Evolutionary conservation across 2,329 filamentous ascomycete genomes (phyloP).

Genomic region (Lachnellula suecica): DNA sequence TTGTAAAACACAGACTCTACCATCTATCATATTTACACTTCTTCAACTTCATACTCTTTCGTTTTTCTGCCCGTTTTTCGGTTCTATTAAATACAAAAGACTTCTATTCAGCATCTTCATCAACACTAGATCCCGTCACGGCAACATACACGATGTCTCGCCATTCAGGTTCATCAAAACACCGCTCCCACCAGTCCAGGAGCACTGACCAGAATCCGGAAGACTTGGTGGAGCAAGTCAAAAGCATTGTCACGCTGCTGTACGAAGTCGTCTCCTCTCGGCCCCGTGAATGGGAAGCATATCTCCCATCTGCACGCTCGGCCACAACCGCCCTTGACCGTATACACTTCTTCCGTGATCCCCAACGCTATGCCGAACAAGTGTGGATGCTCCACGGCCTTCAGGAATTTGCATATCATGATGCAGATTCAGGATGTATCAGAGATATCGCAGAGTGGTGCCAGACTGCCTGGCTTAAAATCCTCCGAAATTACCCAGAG

Average conservation of each 20-base stretch:
- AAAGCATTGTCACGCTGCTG: slow-evolving; percentile 26
- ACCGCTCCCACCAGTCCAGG: slow-evolving; percentile 18
- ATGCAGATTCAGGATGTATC: slow-evolving; percentile 45
- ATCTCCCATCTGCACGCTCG: slow-evolving; percentile 38
- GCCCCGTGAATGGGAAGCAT: slow-evolving; percentile 30
- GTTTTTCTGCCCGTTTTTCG: not conserved
- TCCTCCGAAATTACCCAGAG: slow-evolving; percentile 43
- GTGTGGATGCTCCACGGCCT: slow-evolving; percentile 42
- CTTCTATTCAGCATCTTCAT: not conserved
- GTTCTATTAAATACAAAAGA: too few relatives aligned
- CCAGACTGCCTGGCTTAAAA: slow-evolving; percentile 43
- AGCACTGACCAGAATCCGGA: slow-evolving; percentile 17
- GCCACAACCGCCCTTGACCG: slow-evolving; percentile 39
- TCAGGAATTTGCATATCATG: slow-evolving; percentile 48
- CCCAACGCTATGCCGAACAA: slow-evolving; percentile 37
- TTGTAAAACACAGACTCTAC: not conserved
- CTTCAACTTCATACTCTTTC: not conserved
- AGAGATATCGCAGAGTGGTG: slow-evolving; percentile 49
- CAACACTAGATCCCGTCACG: not conserved
- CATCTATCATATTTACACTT: not conserved
- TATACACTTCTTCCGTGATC: slow-evolving; percentile 37
- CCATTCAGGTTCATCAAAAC: slow-evolving; percentile 25
- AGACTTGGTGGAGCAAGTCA: slow-evolving; percentile 28
- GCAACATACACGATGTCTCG: slow-evolving; percentile 15
- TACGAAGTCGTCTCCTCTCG: slow-evolving; percentile 26